phyloP scores from a whole-genome alignment of 2,329 filamentous ascomycete genomes.

The Trichoderma cornu-damae region DNA sequence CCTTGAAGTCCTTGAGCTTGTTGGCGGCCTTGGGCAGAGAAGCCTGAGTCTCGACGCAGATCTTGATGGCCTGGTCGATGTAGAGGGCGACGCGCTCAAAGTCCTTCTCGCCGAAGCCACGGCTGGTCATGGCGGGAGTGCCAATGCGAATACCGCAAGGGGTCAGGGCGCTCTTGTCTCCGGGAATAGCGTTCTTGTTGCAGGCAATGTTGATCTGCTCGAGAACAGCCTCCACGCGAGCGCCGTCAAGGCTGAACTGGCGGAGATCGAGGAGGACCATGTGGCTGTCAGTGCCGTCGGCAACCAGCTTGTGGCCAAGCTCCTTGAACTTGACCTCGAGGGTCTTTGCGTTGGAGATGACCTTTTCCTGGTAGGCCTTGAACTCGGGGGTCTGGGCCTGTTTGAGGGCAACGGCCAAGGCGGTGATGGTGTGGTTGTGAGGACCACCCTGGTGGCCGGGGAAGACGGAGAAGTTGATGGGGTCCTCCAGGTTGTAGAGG shows the following conservation, averaged over 20 bases:
- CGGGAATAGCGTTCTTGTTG: constrained; percentile 99
- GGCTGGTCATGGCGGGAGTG: constrained; percentile 93
- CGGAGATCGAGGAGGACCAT: constrained; percentile 95
- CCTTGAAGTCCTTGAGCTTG: constrained; percentile 99
- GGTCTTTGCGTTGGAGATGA: constrained; percentile 88
- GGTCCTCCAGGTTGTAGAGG: constrained; percentile 87
- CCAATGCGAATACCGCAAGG: constrained; percentile 94
- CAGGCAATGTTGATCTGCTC: constrained; percentile 98
- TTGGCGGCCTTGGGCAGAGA: constrained; percentile 92
- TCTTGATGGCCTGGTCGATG: constrained; percentile 83
- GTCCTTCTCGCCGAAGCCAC: constrained; percentile 87
- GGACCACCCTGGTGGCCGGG: constrained; percentile 97
- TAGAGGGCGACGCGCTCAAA: constrained; percentile 86
- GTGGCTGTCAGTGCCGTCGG: constrained; percentile 94
- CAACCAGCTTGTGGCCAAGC: constrained; percentile 89
- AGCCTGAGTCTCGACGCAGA: constrained; percentile 82
- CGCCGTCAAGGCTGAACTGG: constrained; percentile 79
- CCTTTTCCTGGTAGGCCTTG: constrained; percentile 87
- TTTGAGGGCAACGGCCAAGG: constrained; percentile 88
- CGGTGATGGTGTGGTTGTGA: constrained; percentile 99
- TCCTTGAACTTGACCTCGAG: constrained; percentile 79
- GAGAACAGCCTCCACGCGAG: constrained; percentile 89
- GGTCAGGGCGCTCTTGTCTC: constrained; percentile 94
- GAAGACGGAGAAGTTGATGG: constrained; percentile 99
- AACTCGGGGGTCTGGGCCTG: constrained; percentile 89